Base-by-base conservation (phyloP, 2,329 filamentous ascomycete genomes). In the Fusarium scirpi region DNA sequence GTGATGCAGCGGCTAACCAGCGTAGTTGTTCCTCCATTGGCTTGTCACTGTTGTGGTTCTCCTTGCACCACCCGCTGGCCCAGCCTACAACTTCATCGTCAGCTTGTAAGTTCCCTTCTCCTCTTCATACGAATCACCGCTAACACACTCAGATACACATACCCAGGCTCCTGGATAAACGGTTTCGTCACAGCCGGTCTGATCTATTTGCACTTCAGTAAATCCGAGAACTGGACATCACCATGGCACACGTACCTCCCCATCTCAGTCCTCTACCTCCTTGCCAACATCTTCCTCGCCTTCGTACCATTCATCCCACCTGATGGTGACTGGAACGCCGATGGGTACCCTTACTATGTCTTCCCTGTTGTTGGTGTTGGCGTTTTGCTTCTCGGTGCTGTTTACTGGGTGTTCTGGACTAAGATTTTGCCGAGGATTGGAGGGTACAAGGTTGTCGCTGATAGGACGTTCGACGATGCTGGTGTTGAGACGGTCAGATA, bases 61-160 rank as follows among this genome's bases (percentile, higher is more conserved):
- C 32, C 77, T 92, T 6, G 90, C 89, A 0, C 90, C 90, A 2
- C 91, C 91, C 0, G 86, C 89, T 0, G 90, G 90, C 0, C 85
- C 90, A 18, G 90, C 90, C 0, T 92, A 92, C 78, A 90, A 90
- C 78, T 92, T 92, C 73, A 85, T 90, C 43, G 83, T 88, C 52
- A 86, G 88, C 66, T 76, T 90, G 48, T 85, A 46, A 0, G 63
- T 58, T 0, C 0, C 5, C 0, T 0, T 6, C 5, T 8, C 43
- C 10, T 5, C n/a, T n/a, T n/a, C n/a, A n/a, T n/a, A n/a, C n/a
- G 1, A 20, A 10, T 5, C 6, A 4, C 5, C 5, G 3, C 67
- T 75, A 22, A 81, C 74, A 57, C 3, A 0, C 0, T 25, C 2
- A 81, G 79, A 20, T 81, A 81, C 71, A 85, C 85, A 0, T 87